These are phyloP conservation scores for Pyrrhoderma lamaoense DNA, from an alignment of 1,284 basidiomycete genomes.

Conservation along the genomic window DNA sequence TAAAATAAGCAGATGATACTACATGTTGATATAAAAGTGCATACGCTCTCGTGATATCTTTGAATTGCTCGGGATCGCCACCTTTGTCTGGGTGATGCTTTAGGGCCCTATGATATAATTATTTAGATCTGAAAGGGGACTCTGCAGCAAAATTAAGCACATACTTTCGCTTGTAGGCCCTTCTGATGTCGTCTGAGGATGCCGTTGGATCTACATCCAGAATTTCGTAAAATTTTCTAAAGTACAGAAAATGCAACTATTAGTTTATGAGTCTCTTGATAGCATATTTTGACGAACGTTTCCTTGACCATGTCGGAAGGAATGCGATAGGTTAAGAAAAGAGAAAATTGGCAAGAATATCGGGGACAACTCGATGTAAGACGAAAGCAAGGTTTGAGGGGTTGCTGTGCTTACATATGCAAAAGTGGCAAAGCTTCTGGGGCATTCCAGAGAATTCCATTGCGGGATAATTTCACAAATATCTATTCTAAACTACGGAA, in stretches of 20 bases:
- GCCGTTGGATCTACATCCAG: slow-evolving; percentile 75
- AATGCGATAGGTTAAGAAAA: slow-evolving; percentile 10
- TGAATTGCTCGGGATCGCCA: slow-evolving; percentile 95
- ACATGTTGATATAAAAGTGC: slow-evolving; percentile 22
- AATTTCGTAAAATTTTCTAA: slow-evolving; percentile 81
- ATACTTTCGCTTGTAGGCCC: slow-evolving; percentile 91
- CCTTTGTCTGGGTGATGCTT: slow-evolving; percentile 94
- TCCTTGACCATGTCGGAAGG: slow-evolving; percentile 54
- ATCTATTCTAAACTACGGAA: no score
- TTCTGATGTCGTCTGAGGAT: slow-evolving; percentile 81
- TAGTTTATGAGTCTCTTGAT: slow-evolving; percentile 9
- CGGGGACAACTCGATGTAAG: slow-evolving; percentile 13
- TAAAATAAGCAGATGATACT: slow-evolving; percentile 14
- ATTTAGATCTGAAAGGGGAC: no score
- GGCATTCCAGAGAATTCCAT: no score
- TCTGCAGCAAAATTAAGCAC: slow-evolving; percentile 19
- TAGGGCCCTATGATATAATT: slow-evolving; percentile 81
- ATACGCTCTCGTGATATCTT: slow-evolving; percentile 94
- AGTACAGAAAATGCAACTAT: slow-evolving; percentile 26
- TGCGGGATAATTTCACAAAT: no score
- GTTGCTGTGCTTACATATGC: neutral
- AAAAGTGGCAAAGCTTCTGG: no score
- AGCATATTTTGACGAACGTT: slow-evolving; percentile 39
- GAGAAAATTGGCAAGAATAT: slow-evolving; percentile 18
- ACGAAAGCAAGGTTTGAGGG: neutral